phyloP scores from a whole-genome alignment of 768 basidiomycete species.

The Gymnopilus junonius region DNA sequence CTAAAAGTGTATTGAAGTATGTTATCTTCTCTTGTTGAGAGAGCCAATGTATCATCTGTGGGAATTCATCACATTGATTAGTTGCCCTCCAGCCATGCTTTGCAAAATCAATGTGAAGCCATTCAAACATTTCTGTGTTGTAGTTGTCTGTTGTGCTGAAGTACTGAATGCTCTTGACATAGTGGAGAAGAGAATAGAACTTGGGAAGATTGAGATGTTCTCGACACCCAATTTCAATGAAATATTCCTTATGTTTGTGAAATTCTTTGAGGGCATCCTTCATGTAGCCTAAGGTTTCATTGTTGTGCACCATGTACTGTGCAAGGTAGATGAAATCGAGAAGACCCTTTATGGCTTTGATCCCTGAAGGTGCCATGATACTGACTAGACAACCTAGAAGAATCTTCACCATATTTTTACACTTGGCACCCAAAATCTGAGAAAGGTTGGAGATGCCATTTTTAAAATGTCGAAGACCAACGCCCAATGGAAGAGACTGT shows the following conservation, averaged over 20 bases:
- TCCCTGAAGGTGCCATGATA: slow-evolving; percentile 5
- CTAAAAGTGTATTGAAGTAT: not conserved
- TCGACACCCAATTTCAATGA: slow-evolving; percentile 16
- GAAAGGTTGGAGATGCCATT: slow-evolving; percentile 42
- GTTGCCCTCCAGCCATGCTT: slow-evolving; percentile 33
- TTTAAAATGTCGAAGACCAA: slow-evolving; percentile 37
- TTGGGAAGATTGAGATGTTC: slow-evolving; percentile 40
- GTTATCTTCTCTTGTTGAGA: slow-evolving; percentile 36
- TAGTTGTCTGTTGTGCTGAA: slow-evolving; percentile 35
- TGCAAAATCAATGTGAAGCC: too few relatives aligned
- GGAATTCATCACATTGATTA: slow-evolving; percentile 29
- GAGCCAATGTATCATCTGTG: slow-evolving; percentile 43
- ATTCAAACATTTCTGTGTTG: slow-evolving; percentile 36
- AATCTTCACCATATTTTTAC: slow-evolving; percentile 37
- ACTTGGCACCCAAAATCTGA: slow-evolving; percentile 43
- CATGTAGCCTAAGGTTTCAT: slow-evolving; percentile 17
- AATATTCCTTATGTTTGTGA: slow-evolving; percentile 12
- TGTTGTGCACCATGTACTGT: slow-evolving; percentile 28
- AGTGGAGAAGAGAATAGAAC: slow-evolving; percentile 19
- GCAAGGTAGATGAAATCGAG: slow-evolving; percentile 37
- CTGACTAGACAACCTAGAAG: slow-evolving; percentile 33
- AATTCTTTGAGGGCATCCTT: slow-evolving; percentile 9
- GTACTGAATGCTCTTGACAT: slow-evolving; percentile 26
- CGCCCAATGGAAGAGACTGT: slow-evolving; percentile 35
- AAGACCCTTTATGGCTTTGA: slow-evolving; percentile 19